Conservation (phyloP, 768 basidiomycete genomes). For the Mycena olivaceomarginata region DNA sequence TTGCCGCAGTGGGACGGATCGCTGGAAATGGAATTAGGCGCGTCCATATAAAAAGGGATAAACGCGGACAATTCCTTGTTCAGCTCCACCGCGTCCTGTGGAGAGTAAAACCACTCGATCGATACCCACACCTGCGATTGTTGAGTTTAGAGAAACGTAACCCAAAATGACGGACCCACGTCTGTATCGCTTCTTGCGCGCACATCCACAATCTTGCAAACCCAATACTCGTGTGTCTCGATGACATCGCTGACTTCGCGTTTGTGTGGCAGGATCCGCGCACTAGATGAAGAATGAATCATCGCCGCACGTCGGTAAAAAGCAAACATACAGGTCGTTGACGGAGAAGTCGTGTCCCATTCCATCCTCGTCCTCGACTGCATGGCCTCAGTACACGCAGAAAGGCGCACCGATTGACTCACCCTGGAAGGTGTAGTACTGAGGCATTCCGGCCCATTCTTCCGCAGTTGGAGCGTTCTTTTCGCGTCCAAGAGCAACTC, state of each 20-base stretch:
- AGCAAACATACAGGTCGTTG: conserved; percentile 1
- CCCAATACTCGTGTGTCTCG: conserved; percentile 16
- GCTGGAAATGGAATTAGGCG: conserved; percentile 50
- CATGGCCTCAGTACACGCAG: neutral
- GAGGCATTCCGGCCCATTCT: conserved; percentile 14
- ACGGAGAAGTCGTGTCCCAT: neutral
- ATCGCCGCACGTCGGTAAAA: neutral
- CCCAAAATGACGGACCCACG: conserved; percentile 5
- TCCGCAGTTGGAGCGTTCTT: conserved; percentile 20
- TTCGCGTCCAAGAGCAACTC: conserved; percentile 13
- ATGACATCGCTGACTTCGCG: neutral
- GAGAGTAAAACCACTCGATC: conserved; percentile 75
- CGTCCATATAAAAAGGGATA: neutral
- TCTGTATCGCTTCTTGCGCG: conserved; percentile 11
- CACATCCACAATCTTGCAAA: conserved; percentile 15
- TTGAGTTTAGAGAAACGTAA: neutral
- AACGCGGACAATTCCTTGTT: conserved; percentile 71
- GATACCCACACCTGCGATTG: conserved; percentile 69
- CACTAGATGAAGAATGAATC: conserved; percentile 2
- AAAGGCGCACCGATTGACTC: neutral
- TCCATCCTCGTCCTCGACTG: conserved; percentile 15
- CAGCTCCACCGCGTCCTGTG: conserved; percentile 64
- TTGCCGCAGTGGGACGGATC: conserved; percentile 60
- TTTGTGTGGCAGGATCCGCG: conserved; percentile 23
- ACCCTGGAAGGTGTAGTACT: conserved; percentile 26